Evolutionary conservation across 495 filamentous ascomycete genomes (phyloP).

Genomic region (Penicillium turbatum): DNA sequence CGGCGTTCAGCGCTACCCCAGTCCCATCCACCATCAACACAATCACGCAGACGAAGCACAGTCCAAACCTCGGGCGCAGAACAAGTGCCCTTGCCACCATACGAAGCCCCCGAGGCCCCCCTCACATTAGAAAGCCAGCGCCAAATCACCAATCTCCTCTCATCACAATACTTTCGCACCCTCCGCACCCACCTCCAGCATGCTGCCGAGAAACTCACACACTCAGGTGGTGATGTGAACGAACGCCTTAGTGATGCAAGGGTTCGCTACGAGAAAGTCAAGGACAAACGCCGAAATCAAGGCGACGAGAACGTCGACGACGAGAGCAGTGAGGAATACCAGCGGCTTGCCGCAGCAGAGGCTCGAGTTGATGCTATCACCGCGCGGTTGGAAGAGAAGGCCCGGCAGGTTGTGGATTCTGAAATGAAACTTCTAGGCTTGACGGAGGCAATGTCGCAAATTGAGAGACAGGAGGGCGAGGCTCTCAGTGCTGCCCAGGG

Average conservation of each 20-base stretch:
- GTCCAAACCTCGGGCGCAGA: conserved; percentile 1
- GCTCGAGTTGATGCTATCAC: conserved; percentile 31
- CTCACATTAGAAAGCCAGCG: conserved; percentile 35
- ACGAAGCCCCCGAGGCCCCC: conserved; percentile 53
- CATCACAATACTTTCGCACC: conserved; percentile 25
- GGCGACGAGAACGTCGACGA: conserved; percentile 4
- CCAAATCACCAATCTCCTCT: conserved; percentile 31
- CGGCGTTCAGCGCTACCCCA: conserved; percentile 12
- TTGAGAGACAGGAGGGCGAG: conserved; percentile 29
- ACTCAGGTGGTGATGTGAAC: conserved; percentile 45
- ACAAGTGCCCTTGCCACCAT: conserved; percentile 49
- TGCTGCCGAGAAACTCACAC: conserved; percentile 36
- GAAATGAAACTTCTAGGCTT: conserved; percentile 33
- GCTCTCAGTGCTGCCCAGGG: conserved; percentile 8
- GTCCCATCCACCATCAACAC: conserved; percentile 11
- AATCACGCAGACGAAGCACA: conserved; percentile 7
- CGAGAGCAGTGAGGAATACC: conserved; percentile 16
- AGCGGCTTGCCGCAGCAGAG: conserved; percentile 29
- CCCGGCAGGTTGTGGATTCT: conserved; percentile 40
- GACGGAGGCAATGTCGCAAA: conserved; percentile 25
- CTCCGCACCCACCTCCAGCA: conserved; percentile 36
- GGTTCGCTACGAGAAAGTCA: conserved; percentile 28
- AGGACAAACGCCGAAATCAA: conserved; percentile 15
- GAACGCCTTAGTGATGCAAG: conserved; percentile 39
- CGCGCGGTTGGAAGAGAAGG: conserved; percentile 33